A percentile compares a stretch with the other conserved stretches of the same genome.
These are phyloP conservation scores for Cladophialophora yegresii DNA, from an alignment of 2,329 filamentous ascomycete genomes.

Conservation along the genomic window DNA sequence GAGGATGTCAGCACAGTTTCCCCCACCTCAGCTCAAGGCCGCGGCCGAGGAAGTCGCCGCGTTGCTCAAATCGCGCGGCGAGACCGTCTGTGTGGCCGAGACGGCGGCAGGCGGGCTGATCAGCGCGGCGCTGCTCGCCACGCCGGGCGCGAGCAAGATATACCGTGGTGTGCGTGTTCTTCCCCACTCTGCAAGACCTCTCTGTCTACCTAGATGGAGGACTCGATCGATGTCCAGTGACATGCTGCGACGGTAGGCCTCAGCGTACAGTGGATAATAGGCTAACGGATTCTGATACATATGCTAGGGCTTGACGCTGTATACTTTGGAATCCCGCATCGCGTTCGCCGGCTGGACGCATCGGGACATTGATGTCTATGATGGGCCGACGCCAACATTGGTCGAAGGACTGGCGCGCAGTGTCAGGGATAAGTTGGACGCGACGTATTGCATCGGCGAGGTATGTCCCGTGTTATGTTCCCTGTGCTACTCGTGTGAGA, in stretches of 20 bases:
- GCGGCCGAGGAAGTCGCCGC: constrained; percentile 28
- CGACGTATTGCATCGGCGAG: constrained; percentile 51
- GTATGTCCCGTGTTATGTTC: constrained; percentile 13
- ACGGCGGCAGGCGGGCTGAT: constrained; percentile 66
- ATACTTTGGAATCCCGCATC: constrained; percentile 60
- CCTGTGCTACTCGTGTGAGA: background rate
- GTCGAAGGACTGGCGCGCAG: constrained; percentile 60
- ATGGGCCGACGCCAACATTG: constrained; percentile 61
- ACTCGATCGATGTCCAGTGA: no score
- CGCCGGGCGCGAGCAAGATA: constrained; percentile 59
- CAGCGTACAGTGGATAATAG: no score
- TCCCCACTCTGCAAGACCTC: background rate
- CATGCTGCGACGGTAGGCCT: no score
- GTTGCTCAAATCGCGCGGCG: constrained; percentile 51
- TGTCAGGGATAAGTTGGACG: constrained; percentile 56
- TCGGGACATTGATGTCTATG: constrained; percentile 55
- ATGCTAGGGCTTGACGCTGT: constrained; percentile 42
- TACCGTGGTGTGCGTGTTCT: constrained; percentile 43
- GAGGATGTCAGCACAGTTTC: constrained; percentile 14
- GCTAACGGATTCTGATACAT: no score
- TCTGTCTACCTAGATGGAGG: no score
- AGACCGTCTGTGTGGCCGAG: constrained; percentile 63
- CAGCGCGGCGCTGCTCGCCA: constrained; percentile 60
- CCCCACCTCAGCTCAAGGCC: constrained; percentile 16
- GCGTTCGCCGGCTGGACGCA: constrained; percentile 64